Conservation (phyloP, 164 flowering plant genomes). For the Protea cynaroides region DNA sequence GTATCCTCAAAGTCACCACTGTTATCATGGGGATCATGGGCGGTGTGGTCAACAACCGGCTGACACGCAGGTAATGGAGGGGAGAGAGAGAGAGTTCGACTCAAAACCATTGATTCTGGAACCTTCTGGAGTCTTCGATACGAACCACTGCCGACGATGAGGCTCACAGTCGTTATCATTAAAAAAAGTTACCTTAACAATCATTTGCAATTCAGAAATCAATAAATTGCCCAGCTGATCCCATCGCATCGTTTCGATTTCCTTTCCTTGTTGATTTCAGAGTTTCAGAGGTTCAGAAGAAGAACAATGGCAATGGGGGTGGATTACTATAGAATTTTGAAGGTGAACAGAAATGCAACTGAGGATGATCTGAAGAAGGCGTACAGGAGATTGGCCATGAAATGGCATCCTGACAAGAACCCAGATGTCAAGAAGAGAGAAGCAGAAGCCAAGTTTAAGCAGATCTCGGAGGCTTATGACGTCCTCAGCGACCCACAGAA, state of each 20-base stretch:
- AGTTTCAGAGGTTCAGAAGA: neutral
- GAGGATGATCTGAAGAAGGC: constrained; percentile 66
- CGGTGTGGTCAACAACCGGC: neutral
- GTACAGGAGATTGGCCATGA: constrained; percentile 71
- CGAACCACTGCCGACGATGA: neutral
- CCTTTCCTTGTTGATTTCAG: too few relatives aligned
- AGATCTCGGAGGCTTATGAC: constrained; percentile 80
- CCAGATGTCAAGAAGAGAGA: constrained; percentile 33
- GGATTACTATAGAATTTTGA: constrained; percentile 78
- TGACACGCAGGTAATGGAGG: neutral
- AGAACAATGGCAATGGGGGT: too few relatives aligned
- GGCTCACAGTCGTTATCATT: too few relatives aligned
- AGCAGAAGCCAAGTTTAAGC: constrained; percentile 77
- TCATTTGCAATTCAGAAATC: too few relatives aligned
- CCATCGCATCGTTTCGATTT: neutral
- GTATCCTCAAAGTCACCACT: too few relatives aligned
- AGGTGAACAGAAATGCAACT: constrained; percentile 60
- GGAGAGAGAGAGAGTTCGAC: neutral
- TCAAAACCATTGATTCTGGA: neutral
- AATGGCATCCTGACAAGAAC: constrained; percentile 87
- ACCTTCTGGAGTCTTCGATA: neutral
- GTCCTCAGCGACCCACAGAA: constrained; percentile 70
- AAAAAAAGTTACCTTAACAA: too few relatives aligned
- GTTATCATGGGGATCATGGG: neutral
- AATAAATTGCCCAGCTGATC: neutral